These are phyloP conservation scores for Lactuca sativa DNA, from an alignment of 129 eudicot species.

Conservation along the genomic window DNA sequence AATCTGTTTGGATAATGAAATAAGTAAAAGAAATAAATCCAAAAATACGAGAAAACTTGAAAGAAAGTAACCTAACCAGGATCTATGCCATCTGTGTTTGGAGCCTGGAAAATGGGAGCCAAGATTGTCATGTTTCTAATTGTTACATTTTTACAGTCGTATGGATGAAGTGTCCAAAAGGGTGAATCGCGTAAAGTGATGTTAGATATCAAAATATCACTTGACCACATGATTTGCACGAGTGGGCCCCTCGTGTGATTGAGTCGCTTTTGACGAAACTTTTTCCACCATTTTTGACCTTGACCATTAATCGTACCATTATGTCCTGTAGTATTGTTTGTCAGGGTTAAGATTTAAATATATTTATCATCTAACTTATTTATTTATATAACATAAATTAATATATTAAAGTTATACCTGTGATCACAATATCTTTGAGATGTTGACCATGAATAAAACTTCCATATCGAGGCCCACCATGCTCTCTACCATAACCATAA, in stretches of 20 bases:
- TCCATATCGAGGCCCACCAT: constrained; percentile 92
- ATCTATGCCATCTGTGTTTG: constrained; percentile 87
- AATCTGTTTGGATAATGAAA: constrained; percentile 42
- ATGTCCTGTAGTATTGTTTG: constrained; percentile 34
- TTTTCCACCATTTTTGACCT: constrained; percentile 97
- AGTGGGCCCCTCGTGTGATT: constrained; percentile 97
- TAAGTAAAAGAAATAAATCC: background rate
- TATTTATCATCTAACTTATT: background rate
- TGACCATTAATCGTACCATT: constrained; percentile 96
- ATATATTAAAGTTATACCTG: constrained; percentile 17
- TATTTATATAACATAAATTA: too few species aligned
- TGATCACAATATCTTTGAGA: constrained; percentile 87
- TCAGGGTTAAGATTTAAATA: background rate
- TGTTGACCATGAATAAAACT: constrained; percentile 98
- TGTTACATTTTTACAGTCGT: constrained; percentile 72
- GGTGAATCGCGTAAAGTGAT: constrained; percentile 79
- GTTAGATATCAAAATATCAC: constrained; percentile 60
- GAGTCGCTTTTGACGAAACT: constrained; percentile 68
- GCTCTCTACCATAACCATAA: constrained; percentile 95
- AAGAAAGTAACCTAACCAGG: constrained; percentile 48
- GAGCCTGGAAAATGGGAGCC: constrained; percentile 81
- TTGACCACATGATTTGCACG: constrained; percentile 79
- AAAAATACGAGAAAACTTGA: background rate
- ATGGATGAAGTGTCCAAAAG: constrained; percentile 84
- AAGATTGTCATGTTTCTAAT: constrained; percentile 63